Percentiles rank a stretch among this genome's conserved stretches.
Evolutionary conservation across 208 protist species (phyloP).

Genomic region (Trypanosoma rangeli): DNA sequence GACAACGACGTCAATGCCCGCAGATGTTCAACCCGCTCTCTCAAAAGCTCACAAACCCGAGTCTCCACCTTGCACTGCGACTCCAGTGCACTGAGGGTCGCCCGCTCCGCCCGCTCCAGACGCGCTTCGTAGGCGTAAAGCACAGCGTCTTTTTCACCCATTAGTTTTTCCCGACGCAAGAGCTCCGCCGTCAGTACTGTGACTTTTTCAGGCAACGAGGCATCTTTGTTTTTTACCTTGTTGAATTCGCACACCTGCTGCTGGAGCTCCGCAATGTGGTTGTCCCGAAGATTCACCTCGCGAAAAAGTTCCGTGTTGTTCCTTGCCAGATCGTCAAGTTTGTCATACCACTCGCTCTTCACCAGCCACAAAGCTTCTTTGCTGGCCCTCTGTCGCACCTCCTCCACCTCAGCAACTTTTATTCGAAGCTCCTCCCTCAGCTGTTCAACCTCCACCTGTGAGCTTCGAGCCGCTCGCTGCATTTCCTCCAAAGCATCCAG

Average conservation of each 20-base stretch:
- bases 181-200: constrained; percentile 15
- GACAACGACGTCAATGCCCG: neutral
- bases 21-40: neutral
- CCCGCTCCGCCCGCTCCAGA: constrained; percentile 6
- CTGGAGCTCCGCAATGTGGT: constrained; percentile 8
- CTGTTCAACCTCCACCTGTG: constrained; percentile 1
- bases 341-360: constrained; percentile 12
- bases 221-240: neutral
- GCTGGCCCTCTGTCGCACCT: neutral
- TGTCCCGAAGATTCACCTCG: constrained; percentile 13
- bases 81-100: constrained; percentile 10
- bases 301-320: constrained; percentile 13
- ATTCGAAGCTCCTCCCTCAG: constrained; percentile 2
- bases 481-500: constrained; percentile 18
- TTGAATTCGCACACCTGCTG: neutral
- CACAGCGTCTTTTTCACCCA: constrained; percentile 13
- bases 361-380: constrained; percentile 13
- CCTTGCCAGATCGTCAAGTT: constrained; percentile 11
- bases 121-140: constrained; percentile 7
- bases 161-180: constrained; percentile 14
- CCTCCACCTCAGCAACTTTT: neutral
- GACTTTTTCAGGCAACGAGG: constrained; percentile 1
- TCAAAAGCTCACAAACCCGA: neutral
- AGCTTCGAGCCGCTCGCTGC: neutral
- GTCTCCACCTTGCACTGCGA: constrained; percentile 8